These are phyloP conservation scores for Saccharomycopsis sp. DNA, from an alignment of 805 yeast species.

Conservation along the genomic window DNA sequence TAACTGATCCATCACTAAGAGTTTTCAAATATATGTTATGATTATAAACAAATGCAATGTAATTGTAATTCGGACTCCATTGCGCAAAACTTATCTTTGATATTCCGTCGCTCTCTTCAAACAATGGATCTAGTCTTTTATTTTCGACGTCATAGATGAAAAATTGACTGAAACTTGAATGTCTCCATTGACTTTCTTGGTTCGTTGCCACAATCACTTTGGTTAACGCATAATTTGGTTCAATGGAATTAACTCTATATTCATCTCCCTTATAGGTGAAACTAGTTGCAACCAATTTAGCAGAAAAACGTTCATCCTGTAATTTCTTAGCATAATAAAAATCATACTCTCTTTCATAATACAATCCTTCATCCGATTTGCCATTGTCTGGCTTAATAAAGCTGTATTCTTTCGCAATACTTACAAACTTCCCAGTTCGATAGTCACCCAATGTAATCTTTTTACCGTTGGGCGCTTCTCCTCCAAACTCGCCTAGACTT, in stretches of 20 bases:
- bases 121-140: constrained; percentile 29
- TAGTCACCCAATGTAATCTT: constrained; percentile 27
- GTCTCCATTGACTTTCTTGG: constrained; percentile 49
- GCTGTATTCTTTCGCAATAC: constrained; percentile 22
- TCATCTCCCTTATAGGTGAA: constrained; percentile 38
- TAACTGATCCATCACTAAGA: constrained; percentile 26
- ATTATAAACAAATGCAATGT: constrained; percentile 48
- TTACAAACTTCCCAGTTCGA: constrained; percentile 28
- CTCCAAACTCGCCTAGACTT: background rate
- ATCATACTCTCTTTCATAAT: constrained; percentile 24
- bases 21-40: constrained; percentile 50
- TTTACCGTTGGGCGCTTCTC: constrained; percentile 17
- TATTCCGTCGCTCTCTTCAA: constrained; percentile 22
- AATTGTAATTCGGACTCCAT: constrained; percentile 57
- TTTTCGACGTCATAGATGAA: constrained; percentile 51
- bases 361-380: constrained; percentile 40
- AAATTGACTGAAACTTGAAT: constrained; percentile 54
- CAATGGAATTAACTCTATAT: constrained; percentile 34
- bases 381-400: constrained; percentile 26
- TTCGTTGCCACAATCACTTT: constrained; percentile 54
- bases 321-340: constrained; percentile 29
- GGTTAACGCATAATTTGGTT: constrained; percentile 39
- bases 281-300: constrained; percentile 25
- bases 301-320: constrained; percentile 24
- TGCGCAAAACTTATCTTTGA: constrained; percentile 43